Percentiles rank a stretch among this genome's conserved stretches.
These are phyloP conservation scores for Globisporangium polare DNA, from an alignment of 352 stramenopile species.

Conservation along the genomic window DNA sequence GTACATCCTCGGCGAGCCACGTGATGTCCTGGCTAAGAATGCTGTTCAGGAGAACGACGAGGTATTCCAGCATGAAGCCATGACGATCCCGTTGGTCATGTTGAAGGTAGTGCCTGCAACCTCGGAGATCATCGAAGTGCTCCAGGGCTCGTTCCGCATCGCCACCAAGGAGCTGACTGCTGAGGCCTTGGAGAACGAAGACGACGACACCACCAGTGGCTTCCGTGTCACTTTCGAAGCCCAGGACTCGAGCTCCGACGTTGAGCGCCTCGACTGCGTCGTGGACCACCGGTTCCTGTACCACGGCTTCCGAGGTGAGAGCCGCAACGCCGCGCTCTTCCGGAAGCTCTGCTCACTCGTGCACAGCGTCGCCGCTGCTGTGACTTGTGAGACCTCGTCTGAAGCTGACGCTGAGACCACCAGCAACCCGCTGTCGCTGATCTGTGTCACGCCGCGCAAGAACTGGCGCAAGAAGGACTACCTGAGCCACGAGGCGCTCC, in stretches of 20 bases:
- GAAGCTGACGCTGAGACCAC: no score
- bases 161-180: neutral
- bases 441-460: conserved; percentile 53
- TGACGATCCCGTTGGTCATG: conserved; percentile 8
- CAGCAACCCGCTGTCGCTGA: conserved; percentile 12
- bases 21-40: neutral
- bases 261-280: conserved; percentile 31
- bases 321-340: conserved; percentile 45
- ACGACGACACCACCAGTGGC: conserved; percentile 1
- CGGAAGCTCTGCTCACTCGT: conserved; percentile 30
- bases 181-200: neutral
- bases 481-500: conserved; percentile 31
- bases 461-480: conserved; percentile 66
- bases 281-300: conserved; percentile 48
- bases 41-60: no score
- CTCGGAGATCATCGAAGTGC: neutral
- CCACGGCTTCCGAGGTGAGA: conserved; percentile 38
- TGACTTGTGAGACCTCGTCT: neutral
- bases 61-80: neutral
- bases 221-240: conserved; percentile 8
- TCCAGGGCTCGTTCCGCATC: neutral
- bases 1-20: conserved; percentile 22
- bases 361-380: conserved; percentile 25
- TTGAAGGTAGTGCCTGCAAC: neutral
- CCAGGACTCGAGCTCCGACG: conserved; percentile 12